Evolutionary conservation across 2,329 filamentous ascomycete species (phyloP).

Genomic region (Mycosphaerelloides madeirae): DNA sequence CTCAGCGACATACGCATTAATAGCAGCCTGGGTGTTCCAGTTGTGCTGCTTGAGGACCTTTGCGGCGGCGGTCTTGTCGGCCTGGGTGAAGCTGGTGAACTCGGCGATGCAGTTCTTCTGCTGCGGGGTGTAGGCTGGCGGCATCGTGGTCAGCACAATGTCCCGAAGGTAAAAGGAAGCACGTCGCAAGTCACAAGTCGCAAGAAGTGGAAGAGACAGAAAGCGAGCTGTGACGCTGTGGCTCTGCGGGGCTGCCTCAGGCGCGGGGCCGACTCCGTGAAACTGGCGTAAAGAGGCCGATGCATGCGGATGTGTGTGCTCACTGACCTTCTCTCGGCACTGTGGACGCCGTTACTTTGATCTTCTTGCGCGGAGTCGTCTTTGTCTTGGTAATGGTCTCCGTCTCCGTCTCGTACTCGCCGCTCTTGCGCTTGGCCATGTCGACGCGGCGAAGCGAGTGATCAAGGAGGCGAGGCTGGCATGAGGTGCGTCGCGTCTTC

Average conservation of each 20-base stretch:
- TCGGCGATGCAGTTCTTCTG: slow-evolving; percentile 45
- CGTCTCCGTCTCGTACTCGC: neutral
- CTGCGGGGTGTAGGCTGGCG: slow-evolving; percentile 41
- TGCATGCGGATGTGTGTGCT: too few relatives aligned
- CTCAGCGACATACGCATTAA: slow-evolving; percentile 42
- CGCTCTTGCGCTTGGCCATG: slow-evolving; percentile 13
- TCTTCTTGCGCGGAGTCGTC: neutral
- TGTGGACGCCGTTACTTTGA: neutral
- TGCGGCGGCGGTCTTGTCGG: slow-evolving; percentile 43
- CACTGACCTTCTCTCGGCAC: slow-evolving; percentile 7
- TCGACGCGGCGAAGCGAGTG: neutral
- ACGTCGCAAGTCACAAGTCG: neutral
- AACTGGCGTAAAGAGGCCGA: neutral
- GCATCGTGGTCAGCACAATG: slow-evolving; percentile 32
- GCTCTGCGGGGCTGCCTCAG: neutral
- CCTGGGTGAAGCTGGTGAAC: slow-evolving; percentile 42
- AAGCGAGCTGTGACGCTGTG: neutral
- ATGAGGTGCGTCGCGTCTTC: too few relatives aligned
- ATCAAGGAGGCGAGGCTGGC: neutral
- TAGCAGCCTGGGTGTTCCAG: slow-evolving; percentile 43
- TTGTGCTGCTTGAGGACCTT: slow-evolving; percentile 42
- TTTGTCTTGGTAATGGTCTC: neutral
- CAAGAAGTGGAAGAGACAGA: neutral
- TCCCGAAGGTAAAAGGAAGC: neutral
- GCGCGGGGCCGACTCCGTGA: neutral